Evolutionary conservation across 2,329 filamentous ascomycete species (phyloP), one percentile per base, ranked within the genome.

Genomic region (Fusarium agapanthi): DNA sequence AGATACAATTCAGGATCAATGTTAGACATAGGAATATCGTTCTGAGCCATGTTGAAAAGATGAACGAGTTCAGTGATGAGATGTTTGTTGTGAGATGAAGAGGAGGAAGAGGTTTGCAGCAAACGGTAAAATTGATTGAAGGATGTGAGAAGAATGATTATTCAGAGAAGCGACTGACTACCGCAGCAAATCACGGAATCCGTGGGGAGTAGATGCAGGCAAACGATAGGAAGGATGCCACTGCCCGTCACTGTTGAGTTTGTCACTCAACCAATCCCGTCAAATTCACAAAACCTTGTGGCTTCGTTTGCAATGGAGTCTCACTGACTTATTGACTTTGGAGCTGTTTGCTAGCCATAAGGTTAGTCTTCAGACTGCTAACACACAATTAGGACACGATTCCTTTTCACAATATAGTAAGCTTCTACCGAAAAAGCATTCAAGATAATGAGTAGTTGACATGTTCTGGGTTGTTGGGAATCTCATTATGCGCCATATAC

Each of bases 251-350:
- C 51, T 55, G 35, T 20, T 54, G 14, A 37, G 18, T 12, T 4
- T 26, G 7, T 13, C 28, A 32, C 28, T 47, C 7, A n/a, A 12
- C 28, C 5, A 48, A 28, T 18, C 41, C 16, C 24, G 13, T 0
- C 14, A 0, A 8, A 18, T 24, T 11, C 47, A 34, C 7, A 18
- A 3, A 35, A 22, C 6, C 16, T 15, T 24, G 16, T 5, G 22
- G 14, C 2, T 5, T 14, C 12, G 28, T n/a, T 50, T 34, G 16
- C 12, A 6, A n/a, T n/a, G n/a, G n/a, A 11, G 20, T 30, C 5
- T 35, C 16, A 0, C 0, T 22, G 4, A 14, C 14, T 9, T 18
- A 8, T 32, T 30, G 1, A 11, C 12, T 32, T 9, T 2, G 5
- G 11, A 32, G 28, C 3, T 32, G 11, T 1, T 30, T 48, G 14